phyloP scores from a whole-genome alignment of 352 stramenopile genomes.

The Pythium phragmiticola region DNA sequence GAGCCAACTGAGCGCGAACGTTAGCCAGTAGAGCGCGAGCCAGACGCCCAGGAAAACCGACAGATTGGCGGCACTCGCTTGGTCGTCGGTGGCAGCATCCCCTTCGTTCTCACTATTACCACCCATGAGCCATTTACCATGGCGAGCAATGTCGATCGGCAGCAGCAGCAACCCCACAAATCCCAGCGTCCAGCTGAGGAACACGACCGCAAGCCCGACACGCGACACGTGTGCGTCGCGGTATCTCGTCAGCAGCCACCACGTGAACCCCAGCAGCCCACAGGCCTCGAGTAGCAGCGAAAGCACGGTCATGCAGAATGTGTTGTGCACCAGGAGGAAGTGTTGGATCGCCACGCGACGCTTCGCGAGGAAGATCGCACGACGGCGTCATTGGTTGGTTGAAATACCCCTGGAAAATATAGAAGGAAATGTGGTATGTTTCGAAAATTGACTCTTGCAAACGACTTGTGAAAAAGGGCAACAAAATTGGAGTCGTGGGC shows the following conservation, averaged over 20 bases:
- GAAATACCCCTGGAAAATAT: too few relatives aligned
- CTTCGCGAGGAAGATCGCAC: not conserved
- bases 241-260: slow-evolving; percentile 57
- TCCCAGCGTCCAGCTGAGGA: slow-evolving; percentile 55
- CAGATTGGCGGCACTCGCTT: not conserved
- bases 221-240: slow-evolving; percentile 44
- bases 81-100: not conserved
- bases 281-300: slow-evolving; percentile 38
- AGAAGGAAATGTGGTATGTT: too few relatives aligned
- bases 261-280: slow-evolving; percentile 56
- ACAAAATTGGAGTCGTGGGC: too few relatives aligned
- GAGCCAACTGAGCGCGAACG: slow-evolving; percentile 65
- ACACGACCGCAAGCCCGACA: slow-evolving; percentile 43
- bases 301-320: slow-evolving; percentile 39
- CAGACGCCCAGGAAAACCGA: slow-evolving; percentile 37
- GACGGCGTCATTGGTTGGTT: too few relatives aligned
- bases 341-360: not conserved
- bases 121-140: slow-evolving; percentile 19
- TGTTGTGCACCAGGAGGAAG: not conserved
- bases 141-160: slow-evolving; percentile 54
- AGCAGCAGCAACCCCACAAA: slow-evolving; percentile 64
- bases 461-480: too few relatives aligned
- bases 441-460: too few relatives aligned
- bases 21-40: slow-evolving; percentile 66
- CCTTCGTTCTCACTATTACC: not conserved